phyloP scores from a whole-genome alignment of 1,284 basidiomycete species.

The Trichosporon asahii region DNA sequence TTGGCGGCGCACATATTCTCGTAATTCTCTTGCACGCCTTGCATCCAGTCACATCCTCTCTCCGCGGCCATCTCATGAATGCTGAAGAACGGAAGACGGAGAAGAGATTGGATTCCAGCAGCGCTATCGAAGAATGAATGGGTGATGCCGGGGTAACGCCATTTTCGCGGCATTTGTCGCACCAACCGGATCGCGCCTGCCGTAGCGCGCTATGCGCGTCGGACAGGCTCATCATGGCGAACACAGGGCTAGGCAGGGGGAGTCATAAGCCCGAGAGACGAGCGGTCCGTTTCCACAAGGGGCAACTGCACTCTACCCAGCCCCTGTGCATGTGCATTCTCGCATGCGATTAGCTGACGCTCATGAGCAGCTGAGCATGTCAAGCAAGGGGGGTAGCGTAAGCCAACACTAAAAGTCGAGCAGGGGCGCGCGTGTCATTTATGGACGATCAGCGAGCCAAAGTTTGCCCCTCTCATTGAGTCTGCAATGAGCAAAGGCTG shows the following conservation, averaged over 20 bases:
- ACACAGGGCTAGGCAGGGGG: background rate
- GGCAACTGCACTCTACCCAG: background rate
- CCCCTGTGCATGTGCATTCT: background rate
- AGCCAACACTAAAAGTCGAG: too few species aligned
- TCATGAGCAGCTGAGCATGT: background rate
- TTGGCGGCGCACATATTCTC: background rate
- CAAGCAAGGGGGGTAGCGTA: too few species aligned
- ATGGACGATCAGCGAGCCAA: background rate
- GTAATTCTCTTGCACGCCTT: too few species aligned
- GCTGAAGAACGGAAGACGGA: background rate
- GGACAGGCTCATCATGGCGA: background rate
- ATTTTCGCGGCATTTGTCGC: background rate
- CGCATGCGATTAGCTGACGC: background rate
- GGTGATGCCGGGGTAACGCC: background rate
- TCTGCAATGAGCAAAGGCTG: background rate
- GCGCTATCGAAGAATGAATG: background rate
- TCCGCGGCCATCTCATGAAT: too few species aligned
- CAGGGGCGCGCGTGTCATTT: background rate
- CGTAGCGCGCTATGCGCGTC: background rate
- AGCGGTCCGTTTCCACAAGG: background rate
- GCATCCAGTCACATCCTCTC: too few species aligned
- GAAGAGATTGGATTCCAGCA: background rate
- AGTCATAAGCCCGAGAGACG: background rate
- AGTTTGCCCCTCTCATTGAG: too few species aligned
- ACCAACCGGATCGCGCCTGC: background rate